These are phyloP conservation scores for Plasmodium vivax DNA, from an alignment of 169 alveolate species.

Conservation along the genomic window DNA sequence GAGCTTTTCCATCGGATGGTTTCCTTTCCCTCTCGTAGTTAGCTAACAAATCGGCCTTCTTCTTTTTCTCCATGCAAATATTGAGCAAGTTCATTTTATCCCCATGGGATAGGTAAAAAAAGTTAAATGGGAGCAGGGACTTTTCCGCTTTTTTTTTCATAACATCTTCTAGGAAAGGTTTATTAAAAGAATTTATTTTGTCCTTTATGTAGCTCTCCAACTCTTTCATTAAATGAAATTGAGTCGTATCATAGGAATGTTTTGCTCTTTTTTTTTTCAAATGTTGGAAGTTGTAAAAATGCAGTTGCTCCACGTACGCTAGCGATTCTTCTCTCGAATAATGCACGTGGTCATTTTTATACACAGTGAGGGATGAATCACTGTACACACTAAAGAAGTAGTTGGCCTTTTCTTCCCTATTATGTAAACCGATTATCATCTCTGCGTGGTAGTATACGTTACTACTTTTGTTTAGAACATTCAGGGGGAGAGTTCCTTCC, in stretches of 20 bases:
- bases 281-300: slow-evolving; percentile 64
- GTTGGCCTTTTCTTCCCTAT: slow-evolving; percentile 21
- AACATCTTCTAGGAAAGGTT: slow-evolving; percentile 30
- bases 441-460: slow-evolving; percentile 56
- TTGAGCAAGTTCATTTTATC: slow-evolving; percentile 28
- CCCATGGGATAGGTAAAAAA: slow-evolving; percentile 35
- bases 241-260: not conserved
- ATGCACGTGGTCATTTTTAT: slow-evolving; percentile 25
- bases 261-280: slow-evolving; percentile 21
- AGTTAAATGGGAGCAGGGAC: slow-evolving; percentile 41
- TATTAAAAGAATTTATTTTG: slow-evolving; percentile 42
- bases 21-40: not conserved
- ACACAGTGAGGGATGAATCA: slow-evolving; percentile 56
- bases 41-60: not conserved
- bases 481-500: not conserved
- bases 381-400: slow-evolving; percentile 64
- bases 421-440: slow-evolving; percentile 24
- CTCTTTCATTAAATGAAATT: slow-evolving; percentile 41
- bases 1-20: not conserved
- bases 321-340: slow-evolving; percentile 64
- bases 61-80: slow-evolving; percentile 12
- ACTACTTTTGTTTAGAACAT: slow-evolving; percentile 31
- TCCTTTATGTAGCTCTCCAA: slow-evolving; percentile 39
- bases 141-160: slow-evolving; percentile 28
- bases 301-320: slow-evolving; percentile 50